phyloP scores from a whole-genome alignment of 2,329 filamentous ascomycete genomes.

The Fusarium penzigii region DNA sequence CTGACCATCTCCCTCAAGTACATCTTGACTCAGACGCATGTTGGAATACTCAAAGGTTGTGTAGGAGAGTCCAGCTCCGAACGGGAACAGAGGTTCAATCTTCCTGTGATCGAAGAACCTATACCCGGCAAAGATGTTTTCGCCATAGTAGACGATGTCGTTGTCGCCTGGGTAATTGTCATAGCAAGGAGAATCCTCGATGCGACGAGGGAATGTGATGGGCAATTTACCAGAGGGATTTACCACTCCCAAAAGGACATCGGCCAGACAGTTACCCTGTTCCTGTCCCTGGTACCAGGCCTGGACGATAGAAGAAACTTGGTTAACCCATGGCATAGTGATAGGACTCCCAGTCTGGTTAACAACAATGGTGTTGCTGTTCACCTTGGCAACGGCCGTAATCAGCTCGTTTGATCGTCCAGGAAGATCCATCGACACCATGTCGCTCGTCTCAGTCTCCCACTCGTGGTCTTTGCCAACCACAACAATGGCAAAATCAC shows the following conservation, averaged over 20 bases:
- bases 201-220: slow-evolving; percentile 61
- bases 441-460: slow-evolving; percentile 17
- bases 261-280: slow-evolving; percentile 21
- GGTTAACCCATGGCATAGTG: slow-evolving; percentile 29
- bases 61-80: slow-evolving; percentile 16
- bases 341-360: slow-evolving; percentile 32
- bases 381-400: background rate
- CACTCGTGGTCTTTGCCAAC: slow-evolving; percentile 17
- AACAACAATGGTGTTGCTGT: slow-evolving; percentile 12
- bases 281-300: slow-evolving; percentile 27
- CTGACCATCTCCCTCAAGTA: slow-evolving; percentile 1
- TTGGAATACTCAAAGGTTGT: slow-evolving; percentile 38
- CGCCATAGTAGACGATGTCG: slow-evolving; percentile 64
- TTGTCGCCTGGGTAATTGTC: slow-evolving; percentile 66
- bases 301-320: slow-evolving; percentile 36
- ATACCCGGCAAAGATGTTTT: slow-evolving; percentile 74
- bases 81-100: slow-evolving; percentile 44
- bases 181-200: slow-evolving; percentile 69
- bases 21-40: slow-evolving; percentile 4
- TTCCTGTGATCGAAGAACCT: slow-evolving; percentile 61
- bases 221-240: slow-evolving; percentile 57
- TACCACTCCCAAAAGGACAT: slow-evolving; percentile 16
- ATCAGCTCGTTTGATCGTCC: slow-evolving; percentile 11
- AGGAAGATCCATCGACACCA: slow-evolving; percentile 13
- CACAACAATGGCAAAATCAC: slow-evolving; percentile 10